A percentile compares a stretch with the other conserved stretches of the same genome.
These are phyloP conservation scores for Polyrhizophydium stewartii DNA, from an alignment of 371 early-diverging fungal genomes.

Conservation along the genomic window DNA sequence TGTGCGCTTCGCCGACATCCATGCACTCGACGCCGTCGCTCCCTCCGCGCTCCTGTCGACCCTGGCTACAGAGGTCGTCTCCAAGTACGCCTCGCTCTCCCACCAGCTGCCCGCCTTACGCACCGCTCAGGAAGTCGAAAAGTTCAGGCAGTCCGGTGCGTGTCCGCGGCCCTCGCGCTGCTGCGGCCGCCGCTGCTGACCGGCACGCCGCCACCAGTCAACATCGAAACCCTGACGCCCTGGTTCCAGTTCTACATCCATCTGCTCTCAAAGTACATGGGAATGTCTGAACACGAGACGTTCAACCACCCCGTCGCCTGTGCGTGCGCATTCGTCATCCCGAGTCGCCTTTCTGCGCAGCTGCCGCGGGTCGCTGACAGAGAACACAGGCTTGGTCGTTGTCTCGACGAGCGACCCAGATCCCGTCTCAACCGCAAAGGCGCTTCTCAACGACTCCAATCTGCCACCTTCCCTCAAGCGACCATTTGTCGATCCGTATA, in stretches of 20 bases:
- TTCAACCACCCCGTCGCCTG: slow-evolving; percentile 93
- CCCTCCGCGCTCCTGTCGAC: slow-evolving; percentile 31
- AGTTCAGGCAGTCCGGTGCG: too few relatives aligned
- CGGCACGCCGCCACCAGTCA: too few relatives aligned
- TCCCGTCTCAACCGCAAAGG: slow-evolving; percentile 53
- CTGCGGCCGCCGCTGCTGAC: not conserved
- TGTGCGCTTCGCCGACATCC: slow-evolving; percentile 61
- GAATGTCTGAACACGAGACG: slow-evolving; percentile 82
- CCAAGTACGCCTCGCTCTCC: too few relatives aligned
- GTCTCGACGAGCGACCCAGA: slow-evolving; percentile 74
- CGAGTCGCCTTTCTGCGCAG: slow-evolving; percentile 2
- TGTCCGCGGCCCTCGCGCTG: not conserved
- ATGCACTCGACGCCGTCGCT: slow-evolving; percentile 55
- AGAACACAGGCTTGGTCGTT: slow-evolving; percentile 54
- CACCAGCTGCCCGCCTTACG: too few relatives aligned
- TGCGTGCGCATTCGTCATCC: slow-evolving; percentile 12
- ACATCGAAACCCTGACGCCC: not conserved
- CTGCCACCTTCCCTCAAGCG: slow-evolving; percentile 14
- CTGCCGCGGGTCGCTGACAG: not conserved
- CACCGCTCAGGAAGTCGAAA: too few relatives aligned
- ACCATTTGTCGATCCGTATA: slow-evolving; percentile 32
- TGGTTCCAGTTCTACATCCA: not conserved
- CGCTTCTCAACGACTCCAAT: slow-evolving; percentile 48
- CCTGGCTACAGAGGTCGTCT: too few relatives aligned
- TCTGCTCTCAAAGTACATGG: slow-evolving; percentile 11